Conservation (phyloP, 2,329 filamentous ascomycete species). For the Laburnicola sp. region DNA sequence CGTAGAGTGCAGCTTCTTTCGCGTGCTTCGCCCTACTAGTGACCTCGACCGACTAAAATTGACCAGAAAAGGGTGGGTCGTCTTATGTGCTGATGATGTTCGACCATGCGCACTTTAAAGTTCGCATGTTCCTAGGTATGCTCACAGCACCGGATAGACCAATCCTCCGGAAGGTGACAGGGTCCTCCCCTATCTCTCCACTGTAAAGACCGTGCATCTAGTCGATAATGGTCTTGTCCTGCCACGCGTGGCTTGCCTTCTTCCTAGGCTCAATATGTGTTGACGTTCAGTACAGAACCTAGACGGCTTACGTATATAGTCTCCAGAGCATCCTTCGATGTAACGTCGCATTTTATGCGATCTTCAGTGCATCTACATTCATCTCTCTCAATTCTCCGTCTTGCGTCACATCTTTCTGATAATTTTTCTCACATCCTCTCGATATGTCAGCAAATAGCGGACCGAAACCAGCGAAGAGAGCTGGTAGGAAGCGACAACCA, state of each 20-base stretch:
- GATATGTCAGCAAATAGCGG: conserved; percentile 29
- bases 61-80: neutral
- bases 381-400: neutral
- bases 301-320: conserved; percentile 7
- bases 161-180: neutral
- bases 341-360: neutral
- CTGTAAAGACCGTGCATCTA: conserved; percentile 1
- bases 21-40: neutral
- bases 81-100: neutral
- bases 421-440: neutral
- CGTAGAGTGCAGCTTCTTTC: conserved; percentile 9
- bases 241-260: conserved; percentile 2
- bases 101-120: neutral
- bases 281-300: conserved; percentile 1
- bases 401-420: too few relatives aligned
- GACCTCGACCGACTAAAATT: conserved; percentile 7
- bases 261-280: neutral
- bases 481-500: conserved; percentile 36
- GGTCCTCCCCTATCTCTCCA: neutral
- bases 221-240: neutral
- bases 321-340: neutral
- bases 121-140: conserved; percentile 7
- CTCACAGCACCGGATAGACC: conserved; percentile 2
- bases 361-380: neutral
- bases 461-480: conserved; percentile 25